A percentile compares a stretch with the other conserved stretches of the same genome.
Conservation (phyloP, 2,329 filamentous ascomycete genomes). For the Claviceps africana region DNA sequence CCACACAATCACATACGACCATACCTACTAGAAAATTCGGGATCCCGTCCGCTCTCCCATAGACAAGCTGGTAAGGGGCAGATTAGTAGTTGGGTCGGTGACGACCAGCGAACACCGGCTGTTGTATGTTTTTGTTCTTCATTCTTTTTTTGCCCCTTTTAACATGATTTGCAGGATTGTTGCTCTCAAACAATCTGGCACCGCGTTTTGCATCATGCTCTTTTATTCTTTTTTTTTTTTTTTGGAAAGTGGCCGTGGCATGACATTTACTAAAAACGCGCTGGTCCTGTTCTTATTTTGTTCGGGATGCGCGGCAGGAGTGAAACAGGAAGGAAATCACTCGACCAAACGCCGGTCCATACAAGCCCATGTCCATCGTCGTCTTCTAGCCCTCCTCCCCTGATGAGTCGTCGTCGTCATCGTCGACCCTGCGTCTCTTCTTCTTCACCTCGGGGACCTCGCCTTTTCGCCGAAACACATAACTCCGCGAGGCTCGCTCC, state of each 20-base stretch:
- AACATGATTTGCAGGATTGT: too few relatives aligned
- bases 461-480: slow-evolving; percentile 46
- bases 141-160: background rate
- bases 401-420: background rate
- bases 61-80: background rate
- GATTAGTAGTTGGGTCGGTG: background rate
- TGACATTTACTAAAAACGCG: too few relatives aligned
- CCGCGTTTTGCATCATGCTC: too few relatives aligned
- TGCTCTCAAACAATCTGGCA: background rate
- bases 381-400: slow-evolving; percentile 14
- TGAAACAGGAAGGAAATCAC: background rate
- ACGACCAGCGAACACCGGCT: background rate
- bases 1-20: background rate
- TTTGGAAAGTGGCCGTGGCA: too few relatives aligned
- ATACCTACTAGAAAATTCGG: background rate
- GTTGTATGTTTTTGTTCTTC: background rate
- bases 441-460: slow-evolving; percentile 25
- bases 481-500: slow-evolving; percentile 38
- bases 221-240: too few relatives aligned
- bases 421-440: slow-evolving; percentile 12
- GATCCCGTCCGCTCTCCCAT: background rate
- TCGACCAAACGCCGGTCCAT: background rate
- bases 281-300: too few relatives aligned
- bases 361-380: slow-evolving; percentile 1
- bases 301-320: too few relatives aligned